Conservation (phyloP, 228 moss, liverwort and hornwort genomes). For the Sphagnum fallax region DNA sequence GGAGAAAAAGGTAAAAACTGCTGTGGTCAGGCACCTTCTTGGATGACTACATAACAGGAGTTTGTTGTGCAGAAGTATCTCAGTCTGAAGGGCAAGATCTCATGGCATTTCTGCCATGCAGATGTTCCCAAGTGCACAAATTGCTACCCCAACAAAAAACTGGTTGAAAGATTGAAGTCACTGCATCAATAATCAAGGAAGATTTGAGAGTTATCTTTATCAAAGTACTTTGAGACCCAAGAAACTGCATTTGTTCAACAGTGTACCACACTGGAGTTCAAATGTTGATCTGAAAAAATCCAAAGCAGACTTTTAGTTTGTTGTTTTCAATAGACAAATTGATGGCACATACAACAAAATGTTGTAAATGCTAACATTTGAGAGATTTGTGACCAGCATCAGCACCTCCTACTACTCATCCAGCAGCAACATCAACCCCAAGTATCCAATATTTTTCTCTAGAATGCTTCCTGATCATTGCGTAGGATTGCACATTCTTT, state of each 20-base stretch:
- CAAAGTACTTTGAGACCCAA: too few relatives aligned
- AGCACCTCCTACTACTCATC: slow-evolving; percentile 84
- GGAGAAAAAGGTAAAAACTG: too few relatives aligned
- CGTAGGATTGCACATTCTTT: slow-evolving; percentile 74
- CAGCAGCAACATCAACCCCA: slow-evolving; percentile 76
- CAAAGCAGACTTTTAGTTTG: too few relatives aligned
- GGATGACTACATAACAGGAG: slow-evolving; percentile 61
- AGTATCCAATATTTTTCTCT: slow-evolving; percentile 75
- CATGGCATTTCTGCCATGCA: slow-evolving; percentile 86
- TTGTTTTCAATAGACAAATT: too few relatives aligned
- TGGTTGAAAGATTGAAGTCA: slow-evolving; percentile 80
- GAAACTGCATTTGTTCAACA: too few relatives aligned
- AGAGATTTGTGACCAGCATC: slow-evolving; percentile 79
- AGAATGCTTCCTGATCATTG: slow-evolving; percentile 74
- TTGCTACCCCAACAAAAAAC: slow-evolving; percentile 74
- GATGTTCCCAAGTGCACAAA: slow-evolving; percentile 90
- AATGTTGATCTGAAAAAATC: too few relatives aligned
- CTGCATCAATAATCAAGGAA: slow-evolving; percentile 41
- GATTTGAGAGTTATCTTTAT: neutral
- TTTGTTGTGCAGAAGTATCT: slow-evolving; percentile 74
- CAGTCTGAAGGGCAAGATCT: slow-evolving; percentile 87
- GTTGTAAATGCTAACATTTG: slow-evolving; percentile 41
- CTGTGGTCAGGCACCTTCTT: slow-evolving; percentile 46
- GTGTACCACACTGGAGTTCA: too few relatives aligned
- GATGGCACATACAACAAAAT: too few relatives aligned